These are phyloP conservation scores for Coemansia sp. DNA, from an alignment of 192 early-diverging fungal genomes.

Conservation along the genomic window DNA sequence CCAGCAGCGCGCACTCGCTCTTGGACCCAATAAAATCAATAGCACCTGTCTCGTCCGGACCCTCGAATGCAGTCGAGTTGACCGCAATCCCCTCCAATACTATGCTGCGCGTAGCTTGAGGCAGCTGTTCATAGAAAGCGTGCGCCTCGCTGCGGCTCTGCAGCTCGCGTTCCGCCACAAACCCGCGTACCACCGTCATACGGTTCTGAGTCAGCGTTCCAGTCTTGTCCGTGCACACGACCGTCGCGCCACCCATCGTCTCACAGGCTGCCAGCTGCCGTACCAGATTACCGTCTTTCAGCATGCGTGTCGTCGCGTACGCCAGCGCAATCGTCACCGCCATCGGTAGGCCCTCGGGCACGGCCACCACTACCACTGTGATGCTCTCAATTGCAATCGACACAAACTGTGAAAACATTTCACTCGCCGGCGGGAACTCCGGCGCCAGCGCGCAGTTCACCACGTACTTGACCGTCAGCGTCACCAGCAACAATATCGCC, in stretches of 20 bases:
- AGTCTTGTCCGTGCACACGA: slow-evolving; percentile 86
- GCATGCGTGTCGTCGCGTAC: slow-evolving; percentile 79
- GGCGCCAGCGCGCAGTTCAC: slow-evolving; percentile 57
- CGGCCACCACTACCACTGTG: slow-evolving; percentile 78
- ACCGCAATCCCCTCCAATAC: slow-evolving; percentile 64
- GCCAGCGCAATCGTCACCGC: slow-evolving; percentile 84
- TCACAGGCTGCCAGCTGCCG: slow-evolving; percentile 77
- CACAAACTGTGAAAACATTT: slow-evolving; percentile 62
- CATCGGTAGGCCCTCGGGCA: slow-evolving; percentile 86
- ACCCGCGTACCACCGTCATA: slow-evolving; percentile 75
- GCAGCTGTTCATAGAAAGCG: slow-evolving; percentile 55
- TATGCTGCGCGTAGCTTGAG: slow-evolving; percentile 35
- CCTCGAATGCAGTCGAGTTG: slow-evolving; percentile 78
- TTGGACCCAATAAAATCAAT: slow-evolving; percentile 72
- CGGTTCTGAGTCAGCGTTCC: slow-evolving; percentile 83
- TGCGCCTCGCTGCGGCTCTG: slow-evolving; percentile 42
- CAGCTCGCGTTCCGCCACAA: slow-evolving; percentile 56
- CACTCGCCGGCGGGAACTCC: slow-evolving; percentile 58
- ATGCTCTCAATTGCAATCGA: slow-evolving; percentile 78
- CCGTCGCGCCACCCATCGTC: slow-evolving; percentile 80
- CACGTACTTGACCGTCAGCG: slow-evolving; percentile 64
- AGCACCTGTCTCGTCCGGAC: slow-evolving; percentile 62
- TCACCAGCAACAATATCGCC: slow-evolving; percentile 82
- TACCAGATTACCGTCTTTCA: slow-evolving; percentile 77
- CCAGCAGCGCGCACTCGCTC: slow-evolving; percentile 77